phyloP scores from a whole-genome alignment of 257 asterid species.

The Solanum verrucosum region DNA sequence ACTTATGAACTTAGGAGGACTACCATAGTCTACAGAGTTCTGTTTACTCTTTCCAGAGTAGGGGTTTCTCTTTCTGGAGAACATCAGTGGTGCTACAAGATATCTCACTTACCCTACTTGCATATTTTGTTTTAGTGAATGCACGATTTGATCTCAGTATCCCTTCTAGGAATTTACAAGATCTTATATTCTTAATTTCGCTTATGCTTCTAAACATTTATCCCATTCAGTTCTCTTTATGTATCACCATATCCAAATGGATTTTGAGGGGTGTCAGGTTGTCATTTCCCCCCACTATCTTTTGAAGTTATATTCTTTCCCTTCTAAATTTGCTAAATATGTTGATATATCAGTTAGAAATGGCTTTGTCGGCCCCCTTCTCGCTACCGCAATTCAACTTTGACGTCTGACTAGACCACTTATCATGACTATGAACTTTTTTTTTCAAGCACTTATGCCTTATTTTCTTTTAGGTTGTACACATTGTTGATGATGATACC shows the following conservation, averaged over 20 bases:
- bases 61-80: background rate
- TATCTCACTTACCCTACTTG: background rate
- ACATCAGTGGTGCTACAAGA: background rate
- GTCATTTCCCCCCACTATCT: background rate
- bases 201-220: background rate
- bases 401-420: background rate
- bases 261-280: background rate
- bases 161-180: background rate
- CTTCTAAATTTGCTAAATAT: background rate
- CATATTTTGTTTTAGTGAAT: background rate
- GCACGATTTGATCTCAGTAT: background rate
- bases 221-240: background rate
- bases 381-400: background rate
- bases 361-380: background rate
- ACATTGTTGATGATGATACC: constrained; percentile 37
- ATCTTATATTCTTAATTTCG: background rate
- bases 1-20: background rate
- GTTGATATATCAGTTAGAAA: background rate
- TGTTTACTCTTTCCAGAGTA: background rate
- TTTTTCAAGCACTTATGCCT: background rate
- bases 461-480: constrained; percentile 40
- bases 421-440: background rate
- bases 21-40: background rate
- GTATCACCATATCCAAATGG: background rate
- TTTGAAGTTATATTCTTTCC: background rate